phyloP scores from a whole-genome alignment of 2,329 filamentous ascomycete species.

The Nothophaeocryptopus gaeumannii region DNA sequence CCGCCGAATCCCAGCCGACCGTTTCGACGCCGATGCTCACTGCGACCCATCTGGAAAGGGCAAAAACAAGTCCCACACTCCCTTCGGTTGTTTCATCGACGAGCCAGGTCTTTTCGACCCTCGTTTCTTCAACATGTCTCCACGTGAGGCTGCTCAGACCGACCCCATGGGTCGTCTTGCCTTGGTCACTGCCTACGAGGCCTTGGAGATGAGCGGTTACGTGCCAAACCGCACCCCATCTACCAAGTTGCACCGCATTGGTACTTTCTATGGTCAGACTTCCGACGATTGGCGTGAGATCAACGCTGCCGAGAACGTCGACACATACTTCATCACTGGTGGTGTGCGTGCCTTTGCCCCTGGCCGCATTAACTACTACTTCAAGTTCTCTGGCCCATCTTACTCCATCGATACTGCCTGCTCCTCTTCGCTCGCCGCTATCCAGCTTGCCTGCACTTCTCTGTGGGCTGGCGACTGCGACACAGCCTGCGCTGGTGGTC shows the following conservation, averaged over 20 bases:
- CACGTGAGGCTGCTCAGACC: conserved; percentile 73
- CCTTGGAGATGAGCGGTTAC: conserved; percentile 76
- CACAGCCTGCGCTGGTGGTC: conserved; percentile 74
- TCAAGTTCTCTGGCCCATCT: conserved; percentile 71
- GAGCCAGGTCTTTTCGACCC: conserved; percentile 75
- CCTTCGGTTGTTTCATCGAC: conserved; percentile 72
- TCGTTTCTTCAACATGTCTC: conserved; percentile 86
- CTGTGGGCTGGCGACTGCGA: conserved; percentile 75
- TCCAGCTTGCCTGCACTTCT: conserved; percentile 69
- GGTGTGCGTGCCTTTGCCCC: conserved; percentile 61
- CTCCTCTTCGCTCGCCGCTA: conserved; percentile 69
- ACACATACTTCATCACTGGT: conserved; percentile 66
- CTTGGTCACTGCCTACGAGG: conserved; percentile 74
- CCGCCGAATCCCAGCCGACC: conserved; percentile 63
- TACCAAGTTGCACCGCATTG: conserved; percentile 62
- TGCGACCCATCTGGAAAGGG: conserved; percentile 68
- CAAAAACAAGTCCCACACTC: conserved; percentile 74
- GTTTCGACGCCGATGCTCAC: conserved; percentile 71
- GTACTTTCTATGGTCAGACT: conserved; percentile 72
- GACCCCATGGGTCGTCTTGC: conserved; percentile 79
- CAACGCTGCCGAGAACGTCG: conserved; percentile 68
- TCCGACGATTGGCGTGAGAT: conserved; percentile 76
- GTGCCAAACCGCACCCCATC: conserved; percentile 69
- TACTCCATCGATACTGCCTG: conserved; percentile 76
- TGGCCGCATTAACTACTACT: conserved; percentile 71